Percentiles rank a stretch among this genome's conserved stretches.
phyloP scores from a whole-genome alignment of 805 yeast genomes.

The Ogataea populi-albae region DNA sequence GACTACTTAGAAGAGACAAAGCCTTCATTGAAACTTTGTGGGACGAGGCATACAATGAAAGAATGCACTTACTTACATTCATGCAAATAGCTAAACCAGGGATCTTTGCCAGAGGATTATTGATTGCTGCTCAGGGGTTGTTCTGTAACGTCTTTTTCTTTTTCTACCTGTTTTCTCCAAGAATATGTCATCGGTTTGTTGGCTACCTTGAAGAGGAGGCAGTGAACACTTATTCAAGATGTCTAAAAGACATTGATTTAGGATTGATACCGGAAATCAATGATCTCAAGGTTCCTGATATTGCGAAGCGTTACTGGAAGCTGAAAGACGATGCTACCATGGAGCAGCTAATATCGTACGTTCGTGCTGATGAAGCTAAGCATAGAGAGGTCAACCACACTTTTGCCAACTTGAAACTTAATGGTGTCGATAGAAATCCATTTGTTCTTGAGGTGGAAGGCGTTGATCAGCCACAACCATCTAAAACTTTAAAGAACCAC shows the following conservation, averaged over 20 bases:
- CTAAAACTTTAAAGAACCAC: conserved; percentile 22
- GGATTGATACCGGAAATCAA: conserved; percentile 51
- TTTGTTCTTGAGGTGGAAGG: conserved; percentile 46
- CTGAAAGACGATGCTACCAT: conserved; percentile 50
- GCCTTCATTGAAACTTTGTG: conserved; percentile 73
- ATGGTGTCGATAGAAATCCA: conserved; percentile 59
- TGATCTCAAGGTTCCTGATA: conserved; percentile 46
- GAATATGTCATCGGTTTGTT: conserved; percentile 69
- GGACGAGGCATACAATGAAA: conserved; percentile 76
- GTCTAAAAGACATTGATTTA: conserved; percentile 50
- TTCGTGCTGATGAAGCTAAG: conserved; percentile 76
- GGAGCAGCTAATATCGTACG: conserved; percentile 55
- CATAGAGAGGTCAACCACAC: conserved; percentile 81
- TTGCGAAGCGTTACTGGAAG: conserved; percentile 65
- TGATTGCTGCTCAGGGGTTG: conserved; percentile 66
- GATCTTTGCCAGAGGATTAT: conserved; percentile 49
- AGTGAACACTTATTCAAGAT: conserved; percentile 62
- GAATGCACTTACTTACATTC: conserved; percentile 73
- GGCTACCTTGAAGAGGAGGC: conserved; percentile 81
- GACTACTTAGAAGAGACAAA: conserved; percentile 61
- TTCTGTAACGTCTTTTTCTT: conserved; percentile 66
- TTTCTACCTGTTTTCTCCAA: conserved; percentile 55
- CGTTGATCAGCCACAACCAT: conserved; percentile 29
- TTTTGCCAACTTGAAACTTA: conserved; percentile 54
- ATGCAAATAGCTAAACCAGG: conserved; percentile 64